Percentiles rank a stretch among this genome's conserved stretches.
These are phyloP conservation scores for Vitis hybrid DNA, from an alignment of 177 flowering plant species.

Conservation along the genomic window DNA sequence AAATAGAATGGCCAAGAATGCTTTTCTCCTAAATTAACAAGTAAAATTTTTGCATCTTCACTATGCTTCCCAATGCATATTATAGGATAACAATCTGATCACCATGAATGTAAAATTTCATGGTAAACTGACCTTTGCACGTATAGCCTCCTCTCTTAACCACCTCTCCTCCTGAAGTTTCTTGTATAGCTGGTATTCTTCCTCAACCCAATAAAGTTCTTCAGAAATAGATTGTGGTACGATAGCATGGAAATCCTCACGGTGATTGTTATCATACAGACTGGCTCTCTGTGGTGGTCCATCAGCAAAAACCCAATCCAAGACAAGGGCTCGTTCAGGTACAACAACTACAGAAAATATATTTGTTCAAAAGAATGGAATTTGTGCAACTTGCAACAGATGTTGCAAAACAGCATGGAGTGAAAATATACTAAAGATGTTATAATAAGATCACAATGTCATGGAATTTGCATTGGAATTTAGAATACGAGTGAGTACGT, in stretches of 20 bases:
- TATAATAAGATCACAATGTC: neutral
- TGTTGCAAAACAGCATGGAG: neutral
- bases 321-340: constrained; percentile 71
- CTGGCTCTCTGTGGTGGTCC: constrained; percentile 78
- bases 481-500: neutral
- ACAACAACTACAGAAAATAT: constrained; percentile 58
- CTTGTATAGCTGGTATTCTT: constrained; percentile 58
- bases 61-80: neutral
- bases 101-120: neutral
- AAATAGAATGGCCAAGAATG: neutral
- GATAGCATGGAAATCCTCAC: constrained; percentile 84
- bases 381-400: neutral
- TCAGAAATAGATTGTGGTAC: constrained; percentile 58
- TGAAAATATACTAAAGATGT: neutral
- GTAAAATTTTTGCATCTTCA: neutral
- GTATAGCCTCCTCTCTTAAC: constrained; percentile 68
- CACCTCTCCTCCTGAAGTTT: constrained; percentile 78
- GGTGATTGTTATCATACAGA: constrained; percentile 76
- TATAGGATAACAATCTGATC: neutral
- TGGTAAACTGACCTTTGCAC: constrained; percentile 62
- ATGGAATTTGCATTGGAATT: neutral
- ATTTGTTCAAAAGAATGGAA: neutral
- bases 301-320: constrained; percentile 99
- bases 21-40: neutral
- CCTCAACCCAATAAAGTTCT: constrained; percentile 79